phyloP scores from a whole-genome alignment of 352 stramenopile genomes.

The Globisporangium apiculatum region DNA sequence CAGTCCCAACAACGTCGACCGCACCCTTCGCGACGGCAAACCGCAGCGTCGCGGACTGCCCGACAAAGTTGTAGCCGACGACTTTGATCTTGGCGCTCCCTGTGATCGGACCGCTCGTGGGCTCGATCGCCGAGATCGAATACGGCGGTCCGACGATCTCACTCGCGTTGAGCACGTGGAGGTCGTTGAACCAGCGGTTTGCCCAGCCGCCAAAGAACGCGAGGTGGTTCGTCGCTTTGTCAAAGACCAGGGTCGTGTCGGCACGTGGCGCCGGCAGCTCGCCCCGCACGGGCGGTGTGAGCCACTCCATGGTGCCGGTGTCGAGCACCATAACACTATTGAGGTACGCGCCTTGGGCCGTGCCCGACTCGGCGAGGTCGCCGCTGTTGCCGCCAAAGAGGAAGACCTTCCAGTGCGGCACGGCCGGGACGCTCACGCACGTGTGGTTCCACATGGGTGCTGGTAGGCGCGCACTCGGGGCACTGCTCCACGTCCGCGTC shows the following conservation, averaged over 20 bases:
- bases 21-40: constrained; percentile 93
- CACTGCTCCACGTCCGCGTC: constrained; percentile 77
- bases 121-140: constrained; percentile 88
- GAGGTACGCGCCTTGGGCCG: constrained; percentile 83
- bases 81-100: constrained; percentile 88
- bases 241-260: constrained; percentile 93
- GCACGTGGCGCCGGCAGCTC: constrained; percentile 83
- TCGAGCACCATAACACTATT: constrained; percentile 91
- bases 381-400: constrained; percentile 96
- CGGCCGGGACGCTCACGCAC: constrained; percentile 89
- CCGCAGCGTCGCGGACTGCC: constrained; percentile 77
- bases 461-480: constrained; percentile 38
- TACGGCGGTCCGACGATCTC: constrained; percentile 96
- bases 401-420: constrained; percentile 98
- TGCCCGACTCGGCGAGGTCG: constrained; percentile 83
- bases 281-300: constrained; percentile 54
- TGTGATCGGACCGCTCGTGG: constrained; percentile 92
- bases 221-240: constrained; percentile 84
- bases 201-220: constrained; percentile 96
- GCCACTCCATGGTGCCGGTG: constrained; percentile 81
- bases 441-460: constrained; percentile 93
- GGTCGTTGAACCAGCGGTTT: constrained; percentile 93
- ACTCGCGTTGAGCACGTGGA: constrained; percentile 90
- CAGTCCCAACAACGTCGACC: constrained; percentile 85
- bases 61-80: constrained; percentile 90